Percentiles rank a stretch among this genome's conserved stretches.
Evolutionary conservation across 2,329 filamentous ascomycete genomes (phyloP).

Genomic region (Bipolaris sorokiniana): DNA sequence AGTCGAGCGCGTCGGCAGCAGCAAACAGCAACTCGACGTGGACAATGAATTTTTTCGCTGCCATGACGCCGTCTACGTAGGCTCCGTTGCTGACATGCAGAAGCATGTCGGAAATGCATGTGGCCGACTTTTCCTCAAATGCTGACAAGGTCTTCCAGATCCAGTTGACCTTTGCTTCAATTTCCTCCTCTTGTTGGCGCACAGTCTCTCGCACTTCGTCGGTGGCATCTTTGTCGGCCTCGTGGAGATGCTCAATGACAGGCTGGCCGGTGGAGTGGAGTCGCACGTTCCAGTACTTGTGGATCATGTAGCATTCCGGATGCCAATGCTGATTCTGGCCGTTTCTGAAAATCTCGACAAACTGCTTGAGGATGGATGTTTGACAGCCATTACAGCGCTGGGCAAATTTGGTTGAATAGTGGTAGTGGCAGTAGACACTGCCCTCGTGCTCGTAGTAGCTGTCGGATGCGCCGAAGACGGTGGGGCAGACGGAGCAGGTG

Average conservation of each 20-base stretch:
- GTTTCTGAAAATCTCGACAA: constrained; percentile 98
- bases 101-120: constrained; percentile 98
- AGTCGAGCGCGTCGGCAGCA: constrained; percentile 84
- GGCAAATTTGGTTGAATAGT: constrained; percentile 97
- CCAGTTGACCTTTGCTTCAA: constrained; percentile 96
- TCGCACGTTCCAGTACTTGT: constrained; percentile 99
- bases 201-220: constrained; percentile 76
- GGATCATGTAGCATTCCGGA: constrained; percentile 99
- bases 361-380: constrained; percentile 96
- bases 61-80: constrained; percentile 91
- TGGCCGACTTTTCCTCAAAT: constrained; percentile 96
- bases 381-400: constrained; percentile 96
- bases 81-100: constrained; percentile 97
- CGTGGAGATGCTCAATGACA: constrained; percentile 42
- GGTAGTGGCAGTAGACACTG: constrained; percentile 96
- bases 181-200: constrained; percentile 84
- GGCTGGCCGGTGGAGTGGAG: constrained; percentile 59
- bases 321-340: constrained; percentile 99
- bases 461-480: constrained; percentile 97
- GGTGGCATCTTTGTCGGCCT: constrained; percentile 61
- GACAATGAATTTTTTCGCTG: constrained; percentile 94
- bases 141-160: constrained; percentile 98
- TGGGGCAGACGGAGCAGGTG: constrained; percentile 94
- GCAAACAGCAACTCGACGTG: constrained; percentile 93
- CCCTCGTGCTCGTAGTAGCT: constrained; percentile 99